phyloP scores from a whole-genome alignment of 345 rosid species.

The Euphorbia peplus region DNA sequence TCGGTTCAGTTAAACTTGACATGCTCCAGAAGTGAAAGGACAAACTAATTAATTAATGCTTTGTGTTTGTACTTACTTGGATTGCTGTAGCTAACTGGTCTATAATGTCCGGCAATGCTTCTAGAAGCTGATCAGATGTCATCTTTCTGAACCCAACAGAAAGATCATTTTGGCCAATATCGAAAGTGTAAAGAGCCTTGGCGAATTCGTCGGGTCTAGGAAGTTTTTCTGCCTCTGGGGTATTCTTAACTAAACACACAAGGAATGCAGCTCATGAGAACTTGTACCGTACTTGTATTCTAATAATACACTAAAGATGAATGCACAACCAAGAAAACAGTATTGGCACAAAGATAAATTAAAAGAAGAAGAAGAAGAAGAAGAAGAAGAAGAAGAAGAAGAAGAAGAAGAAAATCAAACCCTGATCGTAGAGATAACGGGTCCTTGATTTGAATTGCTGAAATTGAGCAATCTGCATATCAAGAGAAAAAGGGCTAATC shows the following conservation, averaged over 20 bases:
- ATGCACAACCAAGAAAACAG: no score
- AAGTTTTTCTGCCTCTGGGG: constrained; percentile 52
- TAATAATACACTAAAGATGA: no score
- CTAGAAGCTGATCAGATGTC: constrained; percentile 66
- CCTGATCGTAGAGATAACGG: constrained; percentile 44
- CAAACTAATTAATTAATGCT: no score
- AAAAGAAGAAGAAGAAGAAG: no score
- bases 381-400: no score
- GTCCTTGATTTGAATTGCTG: constrained; percentile 66
- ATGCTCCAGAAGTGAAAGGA: no score
- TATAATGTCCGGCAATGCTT: constrained; percentile 63
- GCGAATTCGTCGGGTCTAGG: constrained; percentile 74
- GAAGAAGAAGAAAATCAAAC: constrained; percentile 19
- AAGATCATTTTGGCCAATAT: constrained; percentile 94
- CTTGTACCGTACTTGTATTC: no score
- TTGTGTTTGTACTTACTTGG: constrained; percentile 69
- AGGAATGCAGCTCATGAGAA: background rate
- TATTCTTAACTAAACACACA: constrained; percentile 38
- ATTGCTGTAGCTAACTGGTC: constrained; percentile 81
- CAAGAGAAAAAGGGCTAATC: constrained; percentile 83
- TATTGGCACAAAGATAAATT: background rate
- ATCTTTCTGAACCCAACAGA: constrained; percentile 73
- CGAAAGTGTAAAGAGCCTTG: constrained; percentile 82
- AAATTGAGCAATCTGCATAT: constrained; percentile 83
- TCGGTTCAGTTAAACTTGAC: no score